These are phyloP conservation scores for Phaeosphaeriaceae sp. DNA, from an alignment of 2,329 filamentous ascomycete genomes.

Conservation along the genomic window DNA sequence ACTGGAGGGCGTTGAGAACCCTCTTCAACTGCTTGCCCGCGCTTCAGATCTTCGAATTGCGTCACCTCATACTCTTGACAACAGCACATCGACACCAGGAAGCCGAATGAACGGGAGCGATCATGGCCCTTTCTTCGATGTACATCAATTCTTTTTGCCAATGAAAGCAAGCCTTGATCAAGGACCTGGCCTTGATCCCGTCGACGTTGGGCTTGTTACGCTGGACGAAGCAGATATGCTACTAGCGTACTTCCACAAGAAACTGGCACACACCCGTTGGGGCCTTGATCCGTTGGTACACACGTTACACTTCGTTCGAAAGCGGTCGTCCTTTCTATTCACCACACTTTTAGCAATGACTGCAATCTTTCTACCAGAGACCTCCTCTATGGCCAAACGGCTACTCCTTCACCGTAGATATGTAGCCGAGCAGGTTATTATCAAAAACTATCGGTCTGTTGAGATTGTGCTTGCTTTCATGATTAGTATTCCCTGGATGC, in stretches of 20 bases:
- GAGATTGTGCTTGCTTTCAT: conserved; percentile 78
- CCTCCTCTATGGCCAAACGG: conserved; percentile 68
- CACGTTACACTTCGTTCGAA: conserved; percentile 68
- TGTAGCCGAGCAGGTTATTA: conserved; percentile 67
- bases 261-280: conserved; percentile 76
- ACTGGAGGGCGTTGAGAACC: conserved; percentile 77
- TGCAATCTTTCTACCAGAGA: conserved; percentile 69
- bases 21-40: conserved; percentile 73
- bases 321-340: conserved; percentile 72
- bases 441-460: conserved; percentile 69
- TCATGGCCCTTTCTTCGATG: conserved; percentile 52
- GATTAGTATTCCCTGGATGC: conserved; percentile 79
- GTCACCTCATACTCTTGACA: conserved; percentile 38
- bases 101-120: conserved; percentile 41
- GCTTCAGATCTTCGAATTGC: conserved; percentile 72
- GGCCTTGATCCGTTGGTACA: conserved; percentile 73
- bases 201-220: conserved; percentile 73
- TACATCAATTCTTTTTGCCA: conserved; percentile 71
- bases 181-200: conserved; percentile 69
- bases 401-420: conserved; percentile 68
- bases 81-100: conserved; percentile 35
- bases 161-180: conserved; percentile 68
- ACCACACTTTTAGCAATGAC: conserved; percentile 74
- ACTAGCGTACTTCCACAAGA: conserved; percentile 71
- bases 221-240: conserved; percentile 68